Evolutionary conservation across 495 filamentous ascomycete species (phyloP), one percentile per base, ranked within the genome.

Genomic region (Aspergillus carlsbadensis): DNA sequence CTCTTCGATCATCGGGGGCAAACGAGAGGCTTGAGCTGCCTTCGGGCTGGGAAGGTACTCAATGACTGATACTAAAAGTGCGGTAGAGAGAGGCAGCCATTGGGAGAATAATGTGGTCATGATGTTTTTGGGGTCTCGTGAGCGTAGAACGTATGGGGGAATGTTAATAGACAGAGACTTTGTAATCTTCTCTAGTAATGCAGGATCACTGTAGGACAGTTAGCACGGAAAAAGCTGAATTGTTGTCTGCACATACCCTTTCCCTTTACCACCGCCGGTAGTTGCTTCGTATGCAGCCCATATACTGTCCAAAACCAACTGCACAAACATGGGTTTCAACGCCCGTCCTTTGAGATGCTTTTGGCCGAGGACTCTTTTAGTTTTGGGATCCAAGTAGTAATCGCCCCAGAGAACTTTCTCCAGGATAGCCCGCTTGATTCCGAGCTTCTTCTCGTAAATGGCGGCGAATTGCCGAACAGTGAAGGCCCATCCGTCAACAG

Each of bases 341-440:
- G 84, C 78, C 15, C 94, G 77, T 13, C 94, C 94, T 65, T 95
- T 98, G 35, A 99, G 79, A 77, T 98, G 95, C 74, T 96, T 98
- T 43, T 85, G 83, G 1, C 85, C 88, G 4, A 99, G 76, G 5
- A 99, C 89, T 62, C 94, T 84, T 70, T 94, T 99, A 3, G 93
- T 96, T 74, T 98, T 99, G 2, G 94, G 92, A 62, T 99, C 94
- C 21, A 99, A 75, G 69, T 97, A 98, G 68, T 87, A 98, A 60
- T 96, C 93, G 37, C 94, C 94, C 94, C 94, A 99, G 10, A 99
- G 80, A 2, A 97, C 91, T 67, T 92, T 96, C 69, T 98, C 94
- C 59, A 99, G 81, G 2, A 91, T 70, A n/a, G 82, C 84, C 14
- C 92, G 85, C 65, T 96, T 97, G 64, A 98, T 93, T 1, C 94